Evolutionary conservation across 176 grass and related monocot genomes (phyloP).

Genomic region (Oryza nivara): DNA sequence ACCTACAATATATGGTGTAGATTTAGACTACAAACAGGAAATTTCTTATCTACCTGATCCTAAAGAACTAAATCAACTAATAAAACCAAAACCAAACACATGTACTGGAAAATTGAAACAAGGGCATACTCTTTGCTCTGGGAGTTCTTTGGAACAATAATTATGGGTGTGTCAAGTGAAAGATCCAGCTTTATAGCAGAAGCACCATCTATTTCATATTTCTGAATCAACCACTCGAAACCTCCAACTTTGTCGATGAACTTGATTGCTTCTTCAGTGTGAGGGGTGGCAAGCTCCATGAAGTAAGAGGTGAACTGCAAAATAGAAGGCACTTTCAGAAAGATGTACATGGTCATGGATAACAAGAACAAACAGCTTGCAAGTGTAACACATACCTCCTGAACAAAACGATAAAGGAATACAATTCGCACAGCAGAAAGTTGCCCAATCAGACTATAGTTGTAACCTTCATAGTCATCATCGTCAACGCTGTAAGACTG

Average conservation of each 20-base stretch:
- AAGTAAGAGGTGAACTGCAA: conserved; percentile 94
- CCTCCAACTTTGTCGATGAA: conserved; percentile 97
- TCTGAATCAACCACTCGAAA: conserved; percentile 95
- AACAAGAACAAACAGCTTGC: conserved; percentile 18
- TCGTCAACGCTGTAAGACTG: conserved; percentile 83
- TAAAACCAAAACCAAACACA: not conserved
- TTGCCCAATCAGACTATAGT: conserved; percentile 87
- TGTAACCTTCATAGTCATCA: conserved; percentile 91
- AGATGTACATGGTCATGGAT: conserved; percentile 8
- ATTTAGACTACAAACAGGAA: not conserved
- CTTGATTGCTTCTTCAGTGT: conserved; percentile 95
- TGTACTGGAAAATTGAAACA: conserved; percentile 30
- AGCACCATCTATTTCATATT: conserved; percentile 96
- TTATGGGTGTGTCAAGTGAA: conserved; percentile 93
- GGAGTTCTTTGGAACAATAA: conserved; percentile 89
- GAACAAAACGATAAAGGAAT: conserved; percentile 94
- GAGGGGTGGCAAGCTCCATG: conserved; percentile 97
- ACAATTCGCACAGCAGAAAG: conserved; percentile 97
- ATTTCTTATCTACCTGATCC: not conserved
- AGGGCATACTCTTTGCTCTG: conserved; percentile 81
- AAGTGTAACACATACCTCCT: conserved; percentile 65
- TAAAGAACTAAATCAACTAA: conserved; percentile 22
- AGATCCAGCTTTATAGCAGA: conserved; percentile 91
- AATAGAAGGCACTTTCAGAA: conserved; percentile 31
- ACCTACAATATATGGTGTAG: not conserved